phyloP scores from a whole-genome alignment of 495 filamentous ascomycete species.

The Hamigera avellanea region DNA sequence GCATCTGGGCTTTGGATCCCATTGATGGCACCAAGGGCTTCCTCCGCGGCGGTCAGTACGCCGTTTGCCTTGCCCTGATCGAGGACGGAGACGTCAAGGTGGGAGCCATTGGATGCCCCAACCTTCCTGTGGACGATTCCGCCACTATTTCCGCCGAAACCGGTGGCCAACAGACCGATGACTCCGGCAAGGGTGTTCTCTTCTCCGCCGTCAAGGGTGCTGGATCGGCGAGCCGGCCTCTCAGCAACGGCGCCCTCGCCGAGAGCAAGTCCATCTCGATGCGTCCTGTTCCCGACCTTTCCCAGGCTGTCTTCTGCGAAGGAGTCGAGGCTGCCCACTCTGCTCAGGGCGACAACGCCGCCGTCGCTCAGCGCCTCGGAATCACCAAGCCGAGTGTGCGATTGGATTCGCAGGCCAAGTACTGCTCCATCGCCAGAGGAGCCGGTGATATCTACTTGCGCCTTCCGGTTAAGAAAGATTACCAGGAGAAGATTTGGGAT shows the following conservation, averaged over 20 bases:
- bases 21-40: slow-evolving; percentile 98
- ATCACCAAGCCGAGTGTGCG: slow-evolving; percentile 78
- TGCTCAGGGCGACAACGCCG: slow-evolving; percentile 71
- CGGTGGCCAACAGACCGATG: slow-evolving; percentile 55
- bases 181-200: slow-evolving; percentile 63
- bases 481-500: slow-evolving; percentile 99
- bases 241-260: slow-evolving; percentile 46
- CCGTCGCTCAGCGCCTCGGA: slow-evolving; percentile 71
- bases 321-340: slow-evolving; percentile 88
- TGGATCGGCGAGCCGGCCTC: slow-evolving; percentile 65
- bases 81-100: slow-evolving; percentile 92
- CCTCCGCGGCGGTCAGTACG: slow-evolving; percentile 93
- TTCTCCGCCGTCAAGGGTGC: slow-evolving; percentile 68
- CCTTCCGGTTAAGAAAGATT: slow-evolving; percentile 69
- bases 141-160: slow-evolving; percentile 53
- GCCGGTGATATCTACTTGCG: slow-evolving; percentile 91
- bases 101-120: slow-evolving; percentile 88
- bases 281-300: slow-evolving; percentile 60
- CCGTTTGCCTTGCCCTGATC: slow-evolving; percentile 83
- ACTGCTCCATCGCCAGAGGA: slow-evolving; percentile 88
- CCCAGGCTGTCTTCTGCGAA: slow-evolving; percentile 84
- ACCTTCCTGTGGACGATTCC: slow-evolving; percentile 74
- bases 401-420: slow-evolving; percentile 97
- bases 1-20: slow-evolving; percentile 95
- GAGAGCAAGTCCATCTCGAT: slow-evolving; percentile 59